Percentiles rank a stretch among this genome's conserved stretches.
phyloP scores from a whole-genome alignment of 2,329 filamentous ascomycete genomes.

The Ceratocystiopsis minuta region DNA sequence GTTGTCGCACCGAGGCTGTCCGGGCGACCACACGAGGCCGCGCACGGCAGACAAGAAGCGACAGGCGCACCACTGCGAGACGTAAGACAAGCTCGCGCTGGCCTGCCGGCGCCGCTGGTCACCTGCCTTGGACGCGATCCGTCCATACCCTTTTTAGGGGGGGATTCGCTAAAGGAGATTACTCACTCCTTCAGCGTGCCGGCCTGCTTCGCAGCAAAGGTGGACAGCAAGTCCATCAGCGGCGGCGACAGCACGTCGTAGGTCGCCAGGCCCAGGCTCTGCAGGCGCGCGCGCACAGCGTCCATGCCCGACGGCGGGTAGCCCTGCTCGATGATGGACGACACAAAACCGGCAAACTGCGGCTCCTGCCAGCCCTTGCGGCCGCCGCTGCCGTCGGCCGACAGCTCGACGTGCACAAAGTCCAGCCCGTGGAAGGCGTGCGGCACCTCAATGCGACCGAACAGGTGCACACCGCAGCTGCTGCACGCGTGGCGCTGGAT shows the following conservation, averaged over 20 bases:
- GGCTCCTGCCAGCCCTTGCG: conserved; percentile 50
- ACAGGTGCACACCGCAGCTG: conserved; percentile 44
- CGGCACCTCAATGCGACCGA: conserved; percentile 43
- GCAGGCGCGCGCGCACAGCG: conserved; percentile 34
- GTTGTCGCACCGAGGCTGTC: no score
- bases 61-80: no score
- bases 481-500: conserved; percentile 45
- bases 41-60: no score
- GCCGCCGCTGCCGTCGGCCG: conserved; percentile 19
- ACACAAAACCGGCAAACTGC: conserved; percentile 52
- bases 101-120: no score
- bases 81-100: no score
- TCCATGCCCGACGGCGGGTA: conserved; percentile 36
- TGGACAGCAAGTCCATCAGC: conserved; percentile 44
- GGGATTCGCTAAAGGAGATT: no score
- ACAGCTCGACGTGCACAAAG: conserved; percentile 49
- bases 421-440: conserved; percentile 53
- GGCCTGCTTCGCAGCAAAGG: conserved; percentile 33
- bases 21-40: no score
- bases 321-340: conserved; percentile 50
- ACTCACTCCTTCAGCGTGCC: conserved; percentile 8
- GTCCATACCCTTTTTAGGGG: no score
- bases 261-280: conserved; percentile 34
- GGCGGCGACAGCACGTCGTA: conserved; percentile 45
- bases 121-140: no score